Evolutionary conservation across 257 asterid species (phyloP).

Genomic region (Buddleja alternifolia): DNA sequence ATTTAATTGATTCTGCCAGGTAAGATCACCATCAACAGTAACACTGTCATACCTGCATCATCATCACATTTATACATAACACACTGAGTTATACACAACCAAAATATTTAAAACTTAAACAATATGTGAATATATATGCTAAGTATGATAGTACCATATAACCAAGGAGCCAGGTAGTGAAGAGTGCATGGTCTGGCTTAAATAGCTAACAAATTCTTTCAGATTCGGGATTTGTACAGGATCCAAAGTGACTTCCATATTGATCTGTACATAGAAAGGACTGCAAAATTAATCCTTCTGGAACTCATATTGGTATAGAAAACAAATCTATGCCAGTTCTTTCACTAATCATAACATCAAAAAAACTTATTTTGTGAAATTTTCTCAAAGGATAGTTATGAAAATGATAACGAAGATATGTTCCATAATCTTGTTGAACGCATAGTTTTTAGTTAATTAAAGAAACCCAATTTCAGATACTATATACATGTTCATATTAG

Average conservation of each 20-base stretch:
- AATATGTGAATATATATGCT: neutral
- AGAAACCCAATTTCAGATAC: neutral
- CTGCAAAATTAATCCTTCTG: neutral
- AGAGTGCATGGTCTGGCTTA: slow-evolving; percentile 84
- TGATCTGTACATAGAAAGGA: slow-evolving; percentile 55
- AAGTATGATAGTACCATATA: slow-evolving; percentile 61
- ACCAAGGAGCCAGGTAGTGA: slow-evolving; percentile 82
- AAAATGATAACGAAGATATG: slow-evolving; percentile 23
- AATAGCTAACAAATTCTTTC: slow-evolving; percentile 73
- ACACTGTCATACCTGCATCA: slow-evolving; percentile 91
- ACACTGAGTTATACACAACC: neutral
- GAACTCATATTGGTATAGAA: slow-evolving; percentile 15
- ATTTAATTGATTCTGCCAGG: slow-evolving; percentile 87
- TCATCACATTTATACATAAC: slow-evolving; percentile 18
- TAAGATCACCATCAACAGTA: slow-evolving; percentile 73
- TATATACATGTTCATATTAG: neutral
- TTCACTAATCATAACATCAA: slow-evolving; percentile 12
- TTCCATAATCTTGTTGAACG: neutral
- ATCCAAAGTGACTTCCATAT: slow-evolving; percentile 77
- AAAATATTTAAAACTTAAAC: slow-evolving; percentile 19
- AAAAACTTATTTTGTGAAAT: neutral
- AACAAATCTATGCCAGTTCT: slow-evolving; percentile 12
- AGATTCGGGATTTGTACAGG: slow-evolving; percentile 69
- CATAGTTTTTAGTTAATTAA: neutral
- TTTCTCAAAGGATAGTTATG: neutral